Evolutionary conservation across 805 yeast genomes (phyloP), one percentile per base, ranked within the genome.

Genomic region (Lipomyces mesembrius): DNA sequence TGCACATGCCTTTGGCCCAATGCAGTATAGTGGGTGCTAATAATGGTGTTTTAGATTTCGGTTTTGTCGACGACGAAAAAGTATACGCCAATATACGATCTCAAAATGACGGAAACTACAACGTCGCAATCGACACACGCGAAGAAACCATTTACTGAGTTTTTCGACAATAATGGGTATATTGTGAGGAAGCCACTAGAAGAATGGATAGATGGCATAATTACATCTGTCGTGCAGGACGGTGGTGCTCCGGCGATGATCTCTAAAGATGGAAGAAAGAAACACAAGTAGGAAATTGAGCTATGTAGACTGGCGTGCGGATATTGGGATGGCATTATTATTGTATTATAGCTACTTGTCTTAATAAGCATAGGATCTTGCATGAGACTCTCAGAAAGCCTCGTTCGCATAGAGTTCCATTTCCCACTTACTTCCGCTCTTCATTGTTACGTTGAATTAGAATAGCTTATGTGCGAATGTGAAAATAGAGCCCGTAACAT

Each of bases 91-190:
- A 60, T 43, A 12, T 72, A 72, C 62, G 22, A 60, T 14, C 34
- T 71, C 43, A 51, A 49, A n/a, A 58, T 68, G 22, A 17, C 35
- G 25, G 46, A 58, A 9, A 29, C 39, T 11, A 29, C 59, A 6
- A 39, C 60, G 32, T 55, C 60, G 14, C 58, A 20, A 60, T 39
- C 46, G 9, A 52, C 27, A 9, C 56, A 54, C 6, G 72, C 52
- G 5, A 29, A n/a, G 37, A 71, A 58, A 49, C 56, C 56, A 17
- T 69, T 69, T 37, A 63, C 57, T 1, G 66, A 69, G 59, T 59
- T 67, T 25, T 64, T 71, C 43, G 65, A 69, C 22, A 63, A 54
- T 25, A 60, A 57, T 12, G 74, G 74, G 3, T 35, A 56, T 20
- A 34, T 71, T 12, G 72, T 64, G 11, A 27, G 34, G 17, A 62